Evolutionary conservation across 2,329 filamentous ascomycete genomes (phyloP), one percentile per base, ranked within the genome.

Genomic region (Tolypocladium paradoxum): DNA sequence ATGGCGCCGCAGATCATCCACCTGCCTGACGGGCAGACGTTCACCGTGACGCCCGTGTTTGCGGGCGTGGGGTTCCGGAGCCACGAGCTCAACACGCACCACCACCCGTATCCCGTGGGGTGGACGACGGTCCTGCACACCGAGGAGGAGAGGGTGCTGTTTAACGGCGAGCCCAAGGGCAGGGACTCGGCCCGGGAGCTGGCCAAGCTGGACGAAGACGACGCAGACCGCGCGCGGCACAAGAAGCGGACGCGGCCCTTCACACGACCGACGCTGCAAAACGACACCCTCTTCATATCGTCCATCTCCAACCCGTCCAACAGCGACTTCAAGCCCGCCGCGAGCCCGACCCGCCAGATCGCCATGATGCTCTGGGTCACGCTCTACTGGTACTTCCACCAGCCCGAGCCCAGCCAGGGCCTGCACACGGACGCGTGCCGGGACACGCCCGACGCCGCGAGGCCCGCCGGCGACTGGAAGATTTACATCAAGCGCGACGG

Each of bases 311-410:
- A 87, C 59, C 90, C 92, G 0, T 87, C 86, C 49, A 87, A 77
- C 66, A 82, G 73, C 65, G 90, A 96, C 49, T 95, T 87, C 72
- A 89, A 87, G 65, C 83, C 89, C 1, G 81, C 86, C 1, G 83
- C 78, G 16, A 95, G 90, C 56, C 89, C 89, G 0, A 93, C 90
- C 1, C 78, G 91, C 46, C 88, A 95, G 71, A 88, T 96, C 55
- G 92, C 92, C 59, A 90, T 96, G 88, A 95, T 96, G 87, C 78
- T 97, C 7, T 97, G 90, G 88, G 83, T 90, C 35, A 91, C 90
- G 1, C 75, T 97, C 43, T 96, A 90, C 74, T 97, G 92, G 92
- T 97, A 97, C 74, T 97, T 96, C 62, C 91, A 96, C 71, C 89
- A 95, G 68, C 79, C 83, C 1, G 79, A 85, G 61, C 92, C 92